Evolutionary conservation across 345 rosid species (phyloP).

Genomic region (Mangifera indica): DNA sequence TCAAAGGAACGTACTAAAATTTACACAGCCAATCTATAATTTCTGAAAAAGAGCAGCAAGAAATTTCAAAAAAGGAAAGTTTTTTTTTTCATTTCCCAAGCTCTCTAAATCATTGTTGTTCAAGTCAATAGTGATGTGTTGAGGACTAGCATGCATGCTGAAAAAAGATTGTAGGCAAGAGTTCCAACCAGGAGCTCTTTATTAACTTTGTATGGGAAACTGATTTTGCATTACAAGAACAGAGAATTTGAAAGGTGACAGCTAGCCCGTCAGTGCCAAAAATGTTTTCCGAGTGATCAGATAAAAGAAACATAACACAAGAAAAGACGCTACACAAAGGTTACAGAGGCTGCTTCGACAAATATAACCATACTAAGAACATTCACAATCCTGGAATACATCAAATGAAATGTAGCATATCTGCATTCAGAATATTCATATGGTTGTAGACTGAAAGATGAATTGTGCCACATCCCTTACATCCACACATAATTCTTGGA

Average conservation of each 20-base stretch:
- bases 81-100: not conserved
- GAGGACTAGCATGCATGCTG: not conserved
- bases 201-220: too few relatives aligned
- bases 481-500: not conserved
- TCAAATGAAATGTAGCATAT: slow-evolving; percentile 2
- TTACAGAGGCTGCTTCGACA: too few relatives aligned
- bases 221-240: too few relatives aligned
- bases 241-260: too few relatives aligned
- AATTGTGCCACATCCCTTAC: not conserved
- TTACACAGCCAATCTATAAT: not conserved
- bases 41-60: not conserved
- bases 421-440: not conserved
- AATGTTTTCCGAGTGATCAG: too few relatives aligned
- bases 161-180: not conserved
- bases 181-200: not conserved
- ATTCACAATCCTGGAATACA: not conserved
- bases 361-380: not conserved
- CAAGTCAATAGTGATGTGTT: not conserved
- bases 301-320: too few relatives aligned
- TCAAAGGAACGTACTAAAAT: not conserved
- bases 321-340: too few relatives aligned
- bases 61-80: not conserved
- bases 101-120: not conserved
- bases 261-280: too few relatives aligned
- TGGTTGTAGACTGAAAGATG: not conserved